Base-by-base conservation (phyloP, 148 eudicot species). In the Rhododendron griersonianum region DNA sequence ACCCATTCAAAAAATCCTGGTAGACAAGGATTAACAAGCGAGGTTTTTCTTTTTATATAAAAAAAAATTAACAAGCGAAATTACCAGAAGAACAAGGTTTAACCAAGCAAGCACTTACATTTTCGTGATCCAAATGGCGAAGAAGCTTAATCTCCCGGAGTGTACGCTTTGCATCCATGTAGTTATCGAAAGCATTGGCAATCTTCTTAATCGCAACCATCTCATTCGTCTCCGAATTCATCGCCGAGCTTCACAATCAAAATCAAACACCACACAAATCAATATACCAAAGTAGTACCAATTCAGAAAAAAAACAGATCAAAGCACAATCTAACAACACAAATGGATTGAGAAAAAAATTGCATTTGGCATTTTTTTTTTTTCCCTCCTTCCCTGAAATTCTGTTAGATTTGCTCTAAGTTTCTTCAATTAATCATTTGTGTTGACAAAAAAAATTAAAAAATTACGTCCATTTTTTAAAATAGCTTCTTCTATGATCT, bases 61-160 rank as follows among this genome's bases (percentile, higher is more conserved):
- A 41, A 41, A 5, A 41, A 41, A 39, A 41, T 5, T 41, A 47
- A 47, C 55, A 51, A 51, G 55, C 55, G 55, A 51, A 13, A 4
- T 51, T 51, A 47, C 1, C 19, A 57, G 21, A 57, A 57, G 61
- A 57, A 57, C 21, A 18, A 57, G 23, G 7, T 59, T 59, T 19
- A 80, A 81, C 23, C 15, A 81, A 37, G 19, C 44, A 35, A 71
- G 14, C 6, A 41, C 84, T 82, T 23, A 82, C 84, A 63, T 82
- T 82, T 44, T 82, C 84, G 75, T 82, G 84, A 91, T 96, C 98
- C 63, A 96, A 92, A 89, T 96, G 98, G 28, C 94, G 92, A 81
- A 96, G 95, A 39, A 96, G 95, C 93, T 95, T 96, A 88, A 96
- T 96, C 93, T 96, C 99, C 10, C 99, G 92, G 79, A 96, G 94